Conservation (phyloP, 164 flowering plant species). For the Kalanchoe fedtschenkoi region DNA sequence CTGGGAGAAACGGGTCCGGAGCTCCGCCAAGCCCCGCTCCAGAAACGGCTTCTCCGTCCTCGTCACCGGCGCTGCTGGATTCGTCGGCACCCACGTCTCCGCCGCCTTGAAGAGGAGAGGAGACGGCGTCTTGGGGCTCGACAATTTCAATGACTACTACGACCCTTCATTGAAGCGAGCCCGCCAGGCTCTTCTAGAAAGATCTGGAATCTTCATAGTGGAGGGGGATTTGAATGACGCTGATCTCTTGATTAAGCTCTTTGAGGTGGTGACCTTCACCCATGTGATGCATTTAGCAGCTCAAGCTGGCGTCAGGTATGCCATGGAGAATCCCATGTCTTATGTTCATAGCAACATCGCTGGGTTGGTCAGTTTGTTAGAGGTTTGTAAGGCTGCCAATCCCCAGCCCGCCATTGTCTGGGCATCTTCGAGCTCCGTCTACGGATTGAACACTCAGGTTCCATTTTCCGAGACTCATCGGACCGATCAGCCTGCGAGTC, state of each 20-base stretch:
- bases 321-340: conserved; percentile 73
- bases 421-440: conserved; percentile 79
- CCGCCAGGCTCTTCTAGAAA: conserved; percentile 41
- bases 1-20: conserved; percentile 61
- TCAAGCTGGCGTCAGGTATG: conserved; percentile 83
- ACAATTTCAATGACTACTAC: conserved; percentile 4
- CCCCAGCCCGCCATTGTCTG: conserved; percentile 84
- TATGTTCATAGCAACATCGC: conserved; percentile 82
- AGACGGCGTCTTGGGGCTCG: conserved; percentile 6
- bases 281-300: conserved; percentile 91
- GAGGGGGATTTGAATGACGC: conserved; percentile 76
- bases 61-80: conserved; percentile 44
- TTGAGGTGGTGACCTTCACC: conserved; percentile 59
- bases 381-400: conserved; percentile 61
- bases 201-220: conserved; percentile 56
- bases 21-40: conserved; percentile 40
- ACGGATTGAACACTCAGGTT: conserved; percentile 67
- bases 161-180: conserved; percentile 19
- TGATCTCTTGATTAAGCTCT: conserved; percentile 37
- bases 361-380: conserved; percentile 65
- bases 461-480: conserved; percentile 30
- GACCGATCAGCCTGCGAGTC: conserved; percentile 6
- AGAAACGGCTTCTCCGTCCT: conserved; percentile 42
- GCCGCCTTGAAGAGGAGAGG: background rate
- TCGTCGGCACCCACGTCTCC: conserved; percentile 3